These are phyloP conservation scores for Neofusicoccum parvum DNA, from an alignment of 2,329 filamentous ascomycete genomes.

Conservation along the genomic window DNA sequence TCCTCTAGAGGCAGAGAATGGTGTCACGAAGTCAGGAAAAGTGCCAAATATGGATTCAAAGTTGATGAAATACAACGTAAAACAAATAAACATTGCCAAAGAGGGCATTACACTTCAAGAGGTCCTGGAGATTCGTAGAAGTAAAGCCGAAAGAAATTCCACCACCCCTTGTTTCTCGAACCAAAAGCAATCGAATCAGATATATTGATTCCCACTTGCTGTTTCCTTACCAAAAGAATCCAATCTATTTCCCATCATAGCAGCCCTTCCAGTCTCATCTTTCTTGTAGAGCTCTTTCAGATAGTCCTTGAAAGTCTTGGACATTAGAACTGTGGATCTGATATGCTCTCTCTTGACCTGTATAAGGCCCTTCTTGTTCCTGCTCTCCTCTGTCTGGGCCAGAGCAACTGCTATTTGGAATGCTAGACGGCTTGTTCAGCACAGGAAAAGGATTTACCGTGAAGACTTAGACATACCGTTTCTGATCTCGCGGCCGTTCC, in stretches of 20 bases:
- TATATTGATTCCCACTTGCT: too few relatives aligned
- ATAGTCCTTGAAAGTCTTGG: constrained; percentile 27
- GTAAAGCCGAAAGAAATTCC: too few relatives aligned
- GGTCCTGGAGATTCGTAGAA: too few relatives aligned
- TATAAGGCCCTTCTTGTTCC: constrained; percentile 20
- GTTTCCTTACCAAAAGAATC: not conserved
- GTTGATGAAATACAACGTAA: too few relatives aligned
- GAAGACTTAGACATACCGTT: constrained; percentile 27
- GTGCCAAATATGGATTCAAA: too few relatives aligned
- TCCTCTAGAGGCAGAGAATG: too few relatives aligned
- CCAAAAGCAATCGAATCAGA: too few relatives aligned
- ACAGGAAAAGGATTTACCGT: too few relatives aligned
- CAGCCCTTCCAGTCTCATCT: constrained; percentile 21
- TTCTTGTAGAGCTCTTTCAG: constrained; percentile 22
- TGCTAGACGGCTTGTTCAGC: constrained; percentile 10
- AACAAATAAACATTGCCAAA: too few relatives aligned
- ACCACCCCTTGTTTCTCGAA: too few relatives aligned
- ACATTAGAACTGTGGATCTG: constrained; percentile 25
- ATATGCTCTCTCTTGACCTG: constrained; percentile 25
- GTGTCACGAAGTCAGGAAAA: too few relatives aligned
- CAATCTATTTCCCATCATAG: not conserved
- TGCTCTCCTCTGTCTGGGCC: constrained; percentile 24
- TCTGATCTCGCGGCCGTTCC: constrained; percentile 36
- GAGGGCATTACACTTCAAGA: too few relatives aligned
- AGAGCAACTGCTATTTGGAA: constrained; percentile 30